Conservation (phyloP, 345 rosid species). For the Citrus inodora region DNA sequence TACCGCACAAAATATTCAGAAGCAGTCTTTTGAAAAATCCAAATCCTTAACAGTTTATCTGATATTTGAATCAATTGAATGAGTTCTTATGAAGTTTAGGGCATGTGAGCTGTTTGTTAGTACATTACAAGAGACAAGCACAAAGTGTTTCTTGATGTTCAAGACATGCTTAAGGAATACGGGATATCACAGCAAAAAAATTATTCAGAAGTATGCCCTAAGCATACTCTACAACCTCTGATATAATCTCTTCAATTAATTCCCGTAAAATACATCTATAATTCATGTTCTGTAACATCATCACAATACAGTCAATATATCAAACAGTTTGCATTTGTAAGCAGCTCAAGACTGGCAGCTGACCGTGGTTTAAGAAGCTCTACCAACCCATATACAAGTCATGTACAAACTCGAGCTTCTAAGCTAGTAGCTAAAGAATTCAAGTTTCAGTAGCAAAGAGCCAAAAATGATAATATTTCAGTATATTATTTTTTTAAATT, state of each 20-base stretch:
- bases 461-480: not conserved
- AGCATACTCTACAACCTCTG: not conserved
- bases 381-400: not conserved
- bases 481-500: slow-evolving; percentile 9
- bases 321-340: not conserved
- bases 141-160: too few relatives aligned
- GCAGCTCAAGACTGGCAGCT: not conserved
- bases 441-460: not conserved
- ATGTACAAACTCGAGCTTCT: not conserved
- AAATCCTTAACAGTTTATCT: too few relatives aligned
- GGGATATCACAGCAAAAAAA: too few relatives aligned
- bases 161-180: too few relatives aligned
- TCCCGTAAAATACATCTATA: not conserved
- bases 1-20: too few relatives aligned
- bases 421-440: not conserved
- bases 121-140: too few relatives aligned
- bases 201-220: too few relatives aligned
- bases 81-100: too few relatives aligned
- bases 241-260: not conserved
- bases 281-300: not conserved
- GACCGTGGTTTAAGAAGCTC: not conserved
- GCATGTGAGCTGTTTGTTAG: too few relatives aligned
- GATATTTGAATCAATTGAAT: too few relatives aligned
- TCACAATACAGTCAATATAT: not conserved
- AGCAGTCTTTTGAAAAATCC: too few relatives aligned